phyloP scores from a whole-genome alignment of 1,139 yeast genomes.

The Lodderomyces beijingensis region DNA sequence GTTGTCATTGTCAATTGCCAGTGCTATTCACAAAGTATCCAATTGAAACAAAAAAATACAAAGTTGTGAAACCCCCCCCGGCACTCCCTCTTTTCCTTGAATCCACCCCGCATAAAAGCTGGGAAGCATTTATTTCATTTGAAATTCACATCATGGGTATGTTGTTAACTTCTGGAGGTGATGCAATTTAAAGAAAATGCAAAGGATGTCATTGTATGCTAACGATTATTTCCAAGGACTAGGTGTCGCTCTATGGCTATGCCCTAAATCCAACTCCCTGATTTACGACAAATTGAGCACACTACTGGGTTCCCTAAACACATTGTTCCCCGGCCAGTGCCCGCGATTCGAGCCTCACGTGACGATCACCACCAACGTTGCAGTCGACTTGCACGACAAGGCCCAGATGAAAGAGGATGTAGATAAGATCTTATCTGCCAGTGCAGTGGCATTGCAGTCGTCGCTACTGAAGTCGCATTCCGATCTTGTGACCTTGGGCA shows the following conservation, averaged over 20 bases:
- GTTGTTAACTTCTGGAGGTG: too few relatives aligned
- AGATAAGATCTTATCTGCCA: conserved; percentile 57
- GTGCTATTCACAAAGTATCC: too few relatives aligned
- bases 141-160: too few relatives aligned
- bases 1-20: too few relatives aligned
- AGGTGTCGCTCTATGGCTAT: conserved; percentile 71
- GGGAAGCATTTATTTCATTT: too few relatives aligned
- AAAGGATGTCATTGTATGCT: too few relatives aligned
- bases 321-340: conserved; percentile 68
- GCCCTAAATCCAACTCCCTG: conserved; percentile 57
- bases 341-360: conserved; percentile 70
- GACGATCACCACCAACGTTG: conserved; percentile 63
- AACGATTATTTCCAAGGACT: conserved; percentile 17
- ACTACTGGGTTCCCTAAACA: conserved; percentile 59
- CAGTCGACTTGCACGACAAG: conserved; percentile 33
- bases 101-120: too few relatives aligned
- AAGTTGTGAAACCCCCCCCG: too few relatives aligned
- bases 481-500: conserved; percentile 36
- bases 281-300: conserved; percentile 56
- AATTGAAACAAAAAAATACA: too few relatives aligned
- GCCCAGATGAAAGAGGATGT: conserved; percentile 50
- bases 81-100: too few relatives aligned
- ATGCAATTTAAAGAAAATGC: too few relatives aligned
- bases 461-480: conserved; percentile 39
- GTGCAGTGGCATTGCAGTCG: conserved; percentile 59